phyloP scores from a whole-genome alignment of 176 grass and related monocot genomes.

The Oryza glumipatula region DNA sequence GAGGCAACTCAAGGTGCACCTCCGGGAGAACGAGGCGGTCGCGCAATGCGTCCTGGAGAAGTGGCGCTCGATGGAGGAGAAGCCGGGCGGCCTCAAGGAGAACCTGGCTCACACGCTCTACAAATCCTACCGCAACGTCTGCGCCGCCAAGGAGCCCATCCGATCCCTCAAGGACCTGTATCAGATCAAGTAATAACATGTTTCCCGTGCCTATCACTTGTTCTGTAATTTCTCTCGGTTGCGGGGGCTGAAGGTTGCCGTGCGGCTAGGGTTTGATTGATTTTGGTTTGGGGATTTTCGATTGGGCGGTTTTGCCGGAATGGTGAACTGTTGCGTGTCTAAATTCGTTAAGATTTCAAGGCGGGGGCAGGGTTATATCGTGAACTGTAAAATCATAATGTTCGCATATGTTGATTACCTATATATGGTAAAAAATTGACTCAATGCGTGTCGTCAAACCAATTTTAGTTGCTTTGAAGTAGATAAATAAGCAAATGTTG shows the following conservation, averaged over 20 bases:
- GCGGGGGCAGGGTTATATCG: background rate
- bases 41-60: constrained; percentile 62
- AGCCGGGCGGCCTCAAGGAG: constrained; percentile 49
- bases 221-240: background rate
- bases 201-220: background rate
- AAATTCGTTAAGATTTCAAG: background rate
- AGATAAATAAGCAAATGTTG: background rate
- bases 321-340: background rate
- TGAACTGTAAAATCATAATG: background rate
- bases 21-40: constrained; percentile 76
- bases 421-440: background rate
- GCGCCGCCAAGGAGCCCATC: constrained; percentile 66
- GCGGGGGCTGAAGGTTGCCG: background rate
- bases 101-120: constrained; percentile 59
- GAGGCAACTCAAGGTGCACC: constrained; percentile 50
- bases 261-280: background rate
- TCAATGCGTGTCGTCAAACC: background rate
- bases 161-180: constrained; percentile 74
- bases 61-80: constrained; percentile 65
- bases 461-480: constrained; percentile 1
- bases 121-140: constrained; percentile 69
- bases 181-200: constrained; percentile 68
- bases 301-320: too few species aligned
- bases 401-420: background rate
- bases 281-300: background rate